Base-by-base conservation (phyloP, 768 basidiomycete species). In the Leccinum subtestaceum region DNA sequence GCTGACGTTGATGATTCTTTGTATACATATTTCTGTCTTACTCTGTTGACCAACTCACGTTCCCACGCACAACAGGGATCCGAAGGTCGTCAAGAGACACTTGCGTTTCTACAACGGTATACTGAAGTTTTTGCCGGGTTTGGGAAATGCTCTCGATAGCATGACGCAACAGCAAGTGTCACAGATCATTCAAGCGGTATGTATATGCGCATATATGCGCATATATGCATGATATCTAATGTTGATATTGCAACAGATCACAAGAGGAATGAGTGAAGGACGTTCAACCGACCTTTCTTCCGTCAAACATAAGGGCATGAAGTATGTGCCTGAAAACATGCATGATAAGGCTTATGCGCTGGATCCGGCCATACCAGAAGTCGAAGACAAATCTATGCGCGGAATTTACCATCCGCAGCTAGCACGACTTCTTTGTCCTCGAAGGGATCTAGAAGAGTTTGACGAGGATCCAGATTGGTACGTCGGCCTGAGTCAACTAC, bases 361-460 rank as follows among this genome's bases (percentile, higher is more conserved):
- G n/a, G 27, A 45, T 8, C 29, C 29, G 5, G 6, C 46, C 6
- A 48, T 43, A 4, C 46, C 55, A 2, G 55, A 60, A n/a, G 21
- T 47, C 1, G 10, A 51, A 15, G 54, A 60, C 21, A 60, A 60
- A 3, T 60, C 51, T 1, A 53, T 47, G 52, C 57, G n/a, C 19
- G 51, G 57, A 0, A 48, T 60, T 23, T 60, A 46, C 27, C 59
- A 57, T 19, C 55, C 51, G 1, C 36, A 60, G 9, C 25, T 60
- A 5, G 55, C 29, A n/a, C 0, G 17, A 3, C 49, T 60, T 1
- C 5, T 57, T 6, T 60, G 52, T 36, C 59, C 51, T 19, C 19
- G 6, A 40, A 25, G 46, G 19, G 29, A 60, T 2, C 6, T 57
- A 1, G 21, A 21, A 3, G 17, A 38, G 13, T 57, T 21, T 6